A percentile compares a stretch with the other conserved stretches of the same genome.
phyloP scores from a whole-genome alignment of 345 rosid species.

The Moricandia moricandioides region DNA sequence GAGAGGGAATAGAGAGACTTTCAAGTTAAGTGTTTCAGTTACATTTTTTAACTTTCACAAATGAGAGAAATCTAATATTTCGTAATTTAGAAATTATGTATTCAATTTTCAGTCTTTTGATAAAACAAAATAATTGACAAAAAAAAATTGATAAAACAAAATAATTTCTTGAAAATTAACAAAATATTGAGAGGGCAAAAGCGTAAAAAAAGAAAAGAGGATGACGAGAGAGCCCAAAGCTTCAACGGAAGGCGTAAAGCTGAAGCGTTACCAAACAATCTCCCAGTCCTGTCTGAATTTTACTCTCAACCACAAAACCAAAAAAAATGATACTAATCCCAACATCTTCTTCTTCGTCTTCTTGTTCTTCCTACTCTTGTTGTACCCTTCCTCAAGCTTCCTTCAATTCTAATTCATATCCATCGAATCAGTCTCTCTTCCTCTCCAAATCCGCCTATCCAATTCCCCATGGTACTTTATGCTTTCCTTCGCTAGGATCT shows the following conservation, averaged over 20 bases:
- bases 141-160: background rate
- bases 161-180: background rate
- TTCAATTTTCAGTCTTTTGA: too few species aligned
- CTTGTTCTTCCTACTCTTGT: background rate
- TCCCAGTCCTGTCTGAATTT: slow-evolving; percentile 2
- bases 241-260: slow-evolving; percentile 9
- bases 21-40: too few species aligned
- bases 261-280: background rate
- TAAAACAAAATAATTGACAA: too few species aligned
- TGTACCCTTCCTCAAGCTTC: slow-evolving; percentile 23
- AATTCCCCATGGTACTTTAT: slow-evolving; percentile 15
- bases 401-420: slow-evolving; percentile 16
- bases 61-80: too few species aligned
- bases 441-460: slow-evolving; percentile 10
- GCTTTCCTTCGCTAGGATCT: background rate
- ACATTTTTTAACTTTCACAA: too few species aligned
- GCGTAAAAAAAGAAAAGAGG: background rate
- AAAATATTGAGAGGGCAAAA: background rate
- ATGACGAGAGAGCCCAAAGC: slow-evolving; percentile 18
- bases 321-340: slow-evolving; percentile 33
- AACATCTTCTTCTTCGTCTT: slow-evolving; percentile 17
- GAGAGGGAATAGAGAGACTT: too few species aligned
- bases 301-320: slow-evolving; percentile 7
- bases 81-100: too few species aligned
- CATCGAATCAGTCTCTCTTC: slow-evolving; percentile 28